Evolutionary conservation across 1,139 yeast species (phyloP).

Genomic region (Scheffersomyces segobiensis): DNA sequence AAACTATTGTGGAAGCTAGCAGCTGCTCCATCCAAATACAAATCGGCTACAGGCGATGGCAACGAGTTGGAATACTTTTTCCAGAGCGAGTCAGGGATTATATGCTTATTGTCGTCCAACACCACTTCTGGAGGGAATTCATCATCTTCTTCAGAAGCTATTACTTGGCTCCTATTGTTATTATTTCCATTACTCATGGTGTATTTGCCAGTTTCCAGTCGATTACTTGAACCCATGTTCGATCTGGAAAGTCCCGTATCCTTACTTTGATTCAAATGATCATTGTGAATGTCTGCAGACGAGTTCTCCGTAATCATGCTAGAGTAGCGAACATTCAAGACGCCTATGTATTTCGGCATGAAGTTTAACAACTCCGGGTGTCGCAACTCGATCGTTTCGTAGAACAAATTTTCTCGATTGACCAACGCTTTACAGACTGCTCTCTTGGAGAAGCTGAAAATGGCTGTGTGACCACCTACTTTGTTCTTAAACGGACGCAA

Average conservation of each 20-base stretch:
- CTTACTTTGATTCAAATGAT: not conserved
- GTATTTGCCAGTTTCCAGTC: not conserved
- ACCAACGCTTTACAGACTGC: slow-evolving; percentile 97
- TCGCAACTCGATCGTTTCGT: slow-evolving; percentile 77
- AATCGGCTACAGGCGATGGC: slow-evolving; percentile 41
- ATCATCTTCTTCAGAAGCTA: slow-evolving; percentile 18
- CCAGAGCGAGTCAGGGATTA: slow-evolving; percentile 79
- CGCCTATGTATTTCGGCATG: slow-evolving; percentile 95
- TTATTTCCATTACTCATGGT: not conserved
- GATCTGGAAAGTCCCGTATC: not conserved
- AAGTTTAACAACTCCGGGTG: slow-evolving; percentile 78
- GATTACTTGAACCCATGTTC: not conserved
- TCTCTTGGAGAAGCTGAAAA: slow-evolving; percentile 82
- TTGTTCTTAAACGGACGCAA: slow-evolving; percentile 84
- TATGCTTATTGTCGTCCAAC: slow-evolving; percentile 84
- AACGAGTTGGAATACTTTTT: slow-evolving; percentile 58
- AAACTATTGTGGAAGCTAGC: slow-evolving; percentile 5
- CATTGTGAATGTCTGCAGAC: not conserved
- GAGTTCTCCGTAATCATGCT: slow-evolving; percentile 39
- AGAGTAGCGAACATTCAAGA: slow-evolving; percentile 82
- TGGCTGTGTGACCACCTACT: slow-evolving; percentile 98
- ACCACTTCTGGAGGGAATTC: slow-evolving; percentile 73
- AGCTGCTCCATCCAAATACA: slow-evolving; percentile 8
- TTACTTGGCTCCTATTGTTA: not conserved
- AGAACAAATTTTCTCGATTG: slow-evolving; percentile 87